Evolutionary conservation across 139 green algal genomes (phyloP).

Genomic region (Chlorella sp.): DNA sequence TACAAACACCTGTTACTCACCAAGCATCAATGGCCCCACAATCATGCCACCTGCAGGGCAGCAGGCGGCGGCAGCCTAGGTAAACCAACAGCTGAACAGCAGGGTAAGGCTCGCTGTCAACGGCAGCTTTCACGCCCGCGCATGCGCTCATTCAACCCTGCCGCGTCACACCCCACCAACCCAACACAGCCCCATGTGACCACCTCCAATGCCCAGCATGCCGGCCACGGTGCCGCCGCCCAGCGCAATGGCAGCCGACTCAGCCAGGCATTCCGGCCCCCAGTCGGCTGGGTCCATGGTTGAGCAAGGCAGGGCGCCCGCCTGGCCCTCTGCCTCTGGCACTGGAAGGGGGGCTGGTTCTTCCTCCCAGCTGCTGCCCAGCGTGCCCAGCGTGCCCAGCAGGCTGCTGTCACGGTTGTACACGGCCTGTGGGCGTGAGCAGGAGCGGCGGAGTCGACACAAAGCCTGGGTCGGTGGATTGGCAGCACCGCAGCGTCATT

Average conservation of each 20-base stretch:
- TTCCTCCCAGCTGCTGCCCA: background rate
- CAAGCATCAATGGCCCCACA: constrained; percentile 44
- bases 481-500: too few relatives aligned
- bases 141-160: background rate
- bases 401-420: too few relatives aligned
- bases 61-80: background rate
- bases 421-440: too few relatives aligned
- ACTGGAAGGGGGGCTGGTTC: background rate
- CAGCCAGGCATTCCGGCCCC: background rate
- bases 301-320: background rate
- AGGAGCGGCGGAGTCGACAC: too few relatives aligned
- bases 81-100: too few relatives aligned
- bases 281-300: background rate
- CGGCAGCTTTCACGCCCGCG: too few relatives aligned
- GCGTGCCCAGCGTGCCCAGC: too few relatives aligned
- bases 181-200: background rate
- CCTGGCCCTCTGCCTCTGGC: background rate
- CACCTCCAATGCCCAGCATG: constrained; percentile 17
- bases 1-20: background rate
- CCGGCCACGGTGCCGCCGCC: constrained; percentile 24
- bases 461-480: background rate
- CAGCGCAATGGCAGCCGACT: background rate
- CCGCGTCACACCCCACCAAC: background rate
- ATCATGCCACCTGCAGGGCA: constrained; percentile 51
- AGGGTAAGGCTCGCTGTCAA: too few relatives aligned